These are phyloP conservation scores for Globisporangium barbulae DNA, from an alignment of 352 stramenopile genomes.

Conservation along the genomic window DNA sequence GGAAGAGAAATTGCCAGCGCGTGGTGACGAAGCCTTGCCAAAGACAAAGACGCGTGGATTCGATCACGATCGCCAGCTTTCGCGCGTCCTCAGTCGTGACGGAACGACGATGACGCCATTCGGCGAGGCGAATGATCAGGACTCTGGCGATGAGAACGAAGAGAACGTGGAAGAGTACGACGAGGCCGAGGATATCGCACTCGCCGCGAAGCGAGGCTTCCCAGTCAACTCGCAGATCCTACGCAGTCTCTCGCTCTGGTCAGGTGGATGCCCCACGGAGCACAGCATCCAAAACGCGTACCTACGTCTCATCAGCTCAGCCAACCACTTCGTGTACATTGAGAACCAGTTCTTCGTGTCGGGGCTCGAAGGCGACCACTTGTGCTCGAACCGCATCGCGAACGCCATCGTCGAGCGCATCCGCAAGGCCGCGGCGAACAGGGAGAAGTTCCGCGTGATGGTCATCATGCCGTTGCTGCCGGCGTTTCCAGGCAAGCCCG, in stretches of 20 bases:
- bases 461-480: conserved; percentile 81
- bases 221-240: conserved; percentile 64
- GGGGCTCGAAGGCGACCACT: conserved; percentile 77
- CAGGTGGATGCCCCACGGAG: conserved; percentile 72
- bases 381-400: conserved; percentile 77
- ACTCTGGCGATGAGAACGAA: conserved; percentile 3
- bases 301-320: conserved; percentile 82
- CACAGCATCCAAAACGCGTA: conserved; percentile 90
- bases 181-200: conserved; percentile 26
- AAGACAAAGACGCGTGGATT: conserved; percentile 27
- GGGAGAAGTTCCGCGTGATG: conserved; percentile 85
- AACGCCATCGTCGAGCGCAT: conserved; percentile 81
- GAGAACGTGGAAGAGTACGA: conserved; percentile 24
- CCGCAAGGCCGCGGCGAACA: conserved; percentile 65
- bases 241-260: conserved; percentile 81
- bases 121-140: conserved; percentile 8
- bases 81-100: conserved; percentile 16
- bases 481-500: conserved; percentile 75
- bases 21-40: not conserved
- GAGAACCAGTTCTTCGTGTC: conserved; percentile 92
- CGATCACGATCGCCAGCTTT: conserved; percentile 39
- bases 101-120: conserved; percentile 20
- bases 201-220: conserved; percentile 27
- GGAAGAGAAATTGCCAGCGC: not conserved
- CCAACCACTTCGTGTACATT: conserved; percentile 91